Evolutionary conservation across 345 rosid species (phyloP).

Genomic region (Populus alba): DNA sequence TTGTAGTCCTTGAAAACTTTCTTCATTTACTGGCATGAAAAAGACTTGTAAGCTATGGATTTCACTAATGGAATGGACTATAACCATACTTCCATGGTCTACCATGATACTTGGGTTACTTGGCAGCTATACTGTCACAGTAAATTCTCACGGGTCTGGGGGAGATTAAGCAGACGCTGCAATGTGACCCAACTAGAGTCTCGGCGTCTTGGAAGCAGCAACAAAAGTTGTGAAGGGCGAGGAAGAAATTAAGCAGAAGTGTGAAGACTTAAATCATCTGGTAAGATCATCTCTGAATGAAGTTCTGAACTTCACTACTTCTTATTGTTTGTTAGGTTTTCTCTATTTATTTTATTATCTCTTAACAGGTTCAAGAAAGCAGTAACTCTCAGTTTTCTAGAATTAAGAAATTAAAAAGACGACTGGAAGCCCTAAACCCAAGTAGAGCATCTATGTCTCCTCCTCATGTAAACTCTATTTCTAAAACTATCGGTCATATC

Average conservation of each 20-base stretch:
- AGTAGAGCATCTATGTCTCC: slow-evolving; percentile 44
- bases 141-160: too few relatives aligned
- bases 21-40: too few relatives aligned
- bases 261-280: slow-evolving; percentile 76
- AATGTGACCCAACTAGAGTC: background rate
- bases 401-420: slow-evolving; percentile 76
- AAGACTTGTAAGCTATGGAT: too few relatives aligned
- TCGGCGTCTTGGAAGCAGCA: slow-evolving; percentile 71
- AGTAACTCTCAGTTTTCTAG: slow-evolving; percentile 64
- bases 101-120: too few relatives aligned
- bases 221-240: slow-evolving; percentile 60
- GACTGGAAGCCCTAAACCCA: slow-evolving; percentile 73
- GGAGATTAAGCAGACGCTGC: too few relatives aligned
- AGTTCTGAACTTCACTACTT: background rate
- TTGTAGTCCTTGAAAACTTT: too few relatives aligned
- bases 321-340: background rate
- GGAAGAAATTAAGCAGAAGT: slow-evolving; percentile 74
- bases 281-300: slow-evolving; percentile 36
- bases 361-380: slow-evolving; percentile 73
- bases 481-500: background rate
- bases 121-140: too few relatives aligned
- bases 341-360: slow-evolving; percentile 4
- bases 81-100: too few relatives aligned
- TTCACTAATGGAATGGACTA: too few relatives aligned
- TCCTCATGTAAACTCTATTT: slow-evolving; percentile 45